Percentiles rank a stretch among this genome's conserved stretches.
These are phyloP conservation scores for Symbiodinium pilosum DNA, from an alignment of 73 alveolate species.

Conservation along the genomic window DNA sequence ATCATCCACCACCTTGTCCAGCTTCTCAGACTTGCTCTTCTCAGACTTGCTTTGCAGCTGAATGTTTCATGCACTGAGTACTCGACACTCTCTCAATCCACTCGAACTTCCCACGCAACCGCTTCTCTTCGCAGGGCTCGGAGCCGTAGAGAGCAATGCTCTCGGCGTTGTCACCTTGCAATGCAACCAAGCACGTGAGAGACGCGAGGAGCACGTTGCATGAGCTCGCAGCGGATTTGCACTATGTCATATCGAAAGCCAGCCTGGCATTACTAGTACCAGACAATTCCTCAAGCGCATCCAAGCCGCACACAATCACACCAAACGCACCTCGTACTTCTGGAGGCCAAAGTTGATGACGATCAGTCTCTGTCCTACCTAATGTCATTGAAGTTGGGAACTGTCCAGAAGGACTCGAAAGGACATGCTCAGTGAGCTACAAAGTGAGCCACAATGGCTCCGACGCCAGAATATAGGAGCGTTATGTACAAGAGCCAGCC, in stretches of 20 bases:
- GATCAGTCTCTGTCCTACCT: slow-evolving; percentile 76
- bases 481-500: slow-evolving; percentile 80
- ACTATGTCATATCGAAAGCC: slow-evolving; percentile 88
- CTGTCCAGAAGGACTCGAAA: background rate
- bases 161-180: slow-evolving; percentile 67
- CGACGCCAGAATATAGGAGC: slow-evolving; percentile 63
- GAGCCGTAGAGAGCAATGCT: slow-evolving; percentile 72
- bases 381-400: background rate
- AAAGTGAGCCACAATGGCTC: slow-evolving; percentile 56
- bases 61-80: background rate
- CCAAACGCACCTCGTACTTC: slow-evolving; percentile 36
- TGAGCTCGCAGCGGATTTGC: slow-evolving; percentile 40
- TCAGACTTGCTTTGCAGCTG: background rate
- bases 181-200: no score
- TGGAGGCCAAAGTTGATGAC: slow-evolving; percentile 74
- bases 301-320: background rate
- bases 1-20: slow-evolving; percentile 86
- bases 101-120: slow-evolving; percentile 40
- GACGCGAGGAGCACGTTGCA: no score
- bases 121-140: slow-evolving; percentile 86
- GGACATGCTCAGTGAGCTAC: background rate
- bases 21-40: background rate
- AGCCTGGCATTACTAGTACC: slow-evolving; percentile 2
- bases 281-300: background rate
- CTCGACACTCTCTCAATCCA: slow-evolving; percentile 72